Conservation (phyloP, 2,329 filamentous ascomycete species). For the Atkinsonella hypoxylon region DNA sequence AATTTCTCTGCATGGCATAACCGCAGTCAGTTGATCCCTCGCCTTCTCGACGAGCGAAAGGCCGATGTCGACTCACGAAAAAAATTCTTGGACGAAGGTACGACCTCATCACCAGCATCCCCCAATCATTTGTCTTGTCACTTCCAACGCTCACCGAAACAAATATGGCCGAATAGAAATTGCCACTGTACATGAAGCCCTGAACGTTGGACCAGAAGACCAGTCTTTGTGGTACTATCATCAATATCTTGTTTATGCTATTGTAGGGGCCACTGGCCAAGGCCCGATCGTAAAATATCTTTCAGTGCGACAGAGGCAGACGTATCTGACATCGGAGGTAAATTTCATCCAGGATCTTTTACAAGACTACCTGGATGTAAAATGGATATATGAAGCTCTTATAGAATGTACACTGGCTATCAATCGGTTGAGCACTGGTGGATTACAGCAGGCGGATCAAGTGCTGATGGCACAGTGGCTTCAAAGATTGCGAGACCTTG, state of each 20-base stretch:
- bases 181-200: slow-evolving; percentile 58
- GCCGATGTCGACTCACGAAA: slow-evolving; percentile 52
- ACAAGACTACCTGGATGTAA: slow-evolving; percentile 46
- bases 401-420: slow-evolving; percentile 53
- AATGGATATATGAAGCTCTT: slow-evolving; percentile 83
- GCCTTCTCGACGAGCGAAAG: slow-evolving; percentile 57
- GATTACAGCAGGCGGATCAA: slow-evolving; percentile 28
- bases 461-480: slow-evolving; percentile 43
- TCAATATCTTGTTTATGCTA: slow-evolving; percentile 67
- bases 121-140: neutral
- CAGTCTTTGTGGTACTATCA: slow-evolving; percentile 98
- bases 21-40: slow-evolving; percentile 70
- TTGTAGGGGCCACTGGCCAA: slow-evolving; percentile 32
- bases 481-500: slow-evolving; percentile 51
- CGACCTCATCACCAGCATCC: slow-evolving; percentile 18
- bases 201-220: slow-evolving; percentile 85
- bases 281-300: slow-evolving; percentile 24
- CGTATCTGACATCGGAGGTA: slow-evolving; percentile 59
- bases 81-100: slow-evolving; percentile 57
- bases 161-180: slow-evolving; percentile 46
- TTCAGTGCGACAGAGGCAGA: slow-evolving; percentile 44
- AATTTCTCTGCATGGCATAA: slow-evolving; percentile 98
- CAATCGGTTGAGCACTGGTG: slow-evolving; percentile 25
- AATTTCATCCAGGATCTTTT: slow-evolving; percentile 57
- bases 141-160: neutral